phyloP scores from a whole-genome alignment of 306 rosid genomes.

The Vicia villosa region DNA sequence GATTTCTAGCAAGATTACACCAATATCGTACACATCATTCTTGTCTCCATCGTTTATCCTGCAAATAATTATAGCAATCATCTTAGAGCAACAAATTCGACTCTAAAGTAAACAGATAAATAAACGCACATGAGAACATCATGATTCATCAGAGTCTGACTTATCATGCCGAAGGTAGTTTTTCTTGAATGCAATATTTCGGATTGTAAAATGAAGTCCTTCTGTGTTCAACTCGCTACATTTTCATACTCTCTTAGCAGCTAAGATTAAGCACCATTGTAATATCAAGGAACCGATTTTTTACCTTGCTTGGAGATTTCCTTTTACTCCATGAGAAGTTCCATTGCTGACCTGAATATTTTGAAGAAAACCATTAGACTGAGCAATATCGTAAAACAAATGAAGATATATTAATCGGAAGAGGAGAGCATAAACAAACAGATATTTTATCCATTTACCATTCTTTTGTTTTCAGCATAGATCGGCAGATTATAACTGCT shows the following conservation, averaged over 20 bases:
- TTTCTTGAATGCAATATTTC: background rate
- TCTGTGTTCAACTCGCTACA: constrained; percentile 5
- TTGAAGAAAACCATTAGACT: constrained; percentile 19
- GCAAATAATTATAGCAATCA: constrained; percentile 25
- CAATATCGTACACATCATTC: constrained; percentile 86
- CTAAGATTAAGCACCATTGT: background rate
- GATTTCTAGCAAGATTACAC: constrained; percentile 81
- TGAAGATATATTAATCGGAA: constrained; percentile 13
- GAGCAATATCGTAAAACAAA: constrained; percentile 17
- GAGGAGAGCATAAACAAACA: background rate
- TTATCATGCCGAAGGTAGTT: background rate
- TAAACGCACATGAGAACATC: background rate
- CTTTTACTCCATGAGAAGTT: constrained; percentile 55
- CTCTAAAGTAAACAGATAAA: background rate
- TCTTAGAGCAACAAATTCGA: background rate
- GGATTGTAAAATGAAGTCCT: no score
- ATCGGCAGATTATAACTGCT: constrained; percentile 73
- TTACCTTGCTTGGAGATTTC: constrained; percentile 65
- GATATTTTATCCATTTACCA: constrained; percentile 47
- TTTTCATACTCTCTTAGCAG: background rate
- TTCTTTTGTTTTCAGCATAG: constrained; percentile 54
- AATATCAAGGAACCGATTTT: constrained; percentile 2
- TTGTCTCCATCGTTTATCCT: constrained; percentile 67
- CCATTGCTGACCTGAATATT: constrained; percentile 55
- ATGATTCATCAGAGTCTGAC: background rate